These are phyloP conservation scores for Thalassiosira sp. DNA, from an alignment of 352 stramenopile species.

Conservation along the genomic window DNA sequence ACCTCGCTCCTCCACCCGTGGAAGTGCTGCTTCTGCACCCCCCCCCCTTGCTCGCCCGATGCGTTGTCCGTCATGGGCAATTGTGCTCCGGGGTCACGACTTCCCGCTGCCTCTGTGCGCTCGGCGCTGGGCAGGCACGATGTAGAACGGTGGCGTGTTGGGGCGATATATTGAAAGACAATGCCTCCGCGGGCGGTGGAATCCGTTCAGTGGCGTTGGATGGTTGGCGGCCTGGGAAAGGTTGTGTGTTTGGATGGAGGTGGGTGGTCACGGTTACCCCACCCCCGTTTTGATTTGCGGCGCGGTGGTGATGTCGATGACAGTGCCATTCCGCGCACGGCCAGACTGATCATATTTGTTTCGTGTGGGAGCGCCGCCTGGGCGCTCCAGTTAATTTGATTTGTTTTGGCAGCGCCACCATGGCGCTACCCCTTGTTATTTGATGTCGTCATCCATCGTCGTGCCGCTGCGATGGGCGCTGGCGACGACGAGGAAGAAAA, in stretches of 20 bases:
- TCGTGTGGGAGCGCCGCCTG: background rate
- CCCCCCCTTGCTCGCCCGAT: background rate
- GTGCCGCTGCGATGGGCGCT: background rate
- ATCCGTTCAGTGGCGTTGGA: background rate
- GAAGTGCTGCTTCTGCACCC: background rate
- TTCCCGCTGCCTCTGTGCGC: background rate
- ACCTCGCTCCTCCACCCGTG: background rate
- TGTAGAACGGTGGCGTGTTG: background rate
- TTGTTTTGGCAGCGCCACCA: slow-evolving; percentile 6
- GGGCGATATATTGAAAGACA: background rate
- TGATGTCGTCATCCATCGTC: background rate
- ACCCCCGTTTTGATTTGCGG: background rate
- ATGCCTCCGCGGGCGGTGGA: background rate
- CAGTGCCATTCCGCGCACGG: background rate
- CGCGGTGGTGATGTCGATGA: background rate
- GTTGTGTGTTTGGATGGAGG: background rate
- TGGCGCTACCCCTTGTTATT: background rate
- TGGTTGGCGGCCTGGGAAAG: background rate
- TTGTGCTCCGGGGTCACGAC: background rate
- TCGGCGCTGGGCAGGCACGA: background rate
- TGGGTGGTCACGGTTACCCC: background rate
- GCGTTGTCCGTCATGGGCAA: background rate
- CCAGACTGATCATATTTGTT: background rate
- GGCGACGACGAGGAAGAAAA: background rate
- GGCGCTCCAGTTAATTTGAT: slow-evolving; percentile 1